Base-by-base conservation (phyloP, 108 stramenopile species). In the Discostella stelligeroides region DNA sequence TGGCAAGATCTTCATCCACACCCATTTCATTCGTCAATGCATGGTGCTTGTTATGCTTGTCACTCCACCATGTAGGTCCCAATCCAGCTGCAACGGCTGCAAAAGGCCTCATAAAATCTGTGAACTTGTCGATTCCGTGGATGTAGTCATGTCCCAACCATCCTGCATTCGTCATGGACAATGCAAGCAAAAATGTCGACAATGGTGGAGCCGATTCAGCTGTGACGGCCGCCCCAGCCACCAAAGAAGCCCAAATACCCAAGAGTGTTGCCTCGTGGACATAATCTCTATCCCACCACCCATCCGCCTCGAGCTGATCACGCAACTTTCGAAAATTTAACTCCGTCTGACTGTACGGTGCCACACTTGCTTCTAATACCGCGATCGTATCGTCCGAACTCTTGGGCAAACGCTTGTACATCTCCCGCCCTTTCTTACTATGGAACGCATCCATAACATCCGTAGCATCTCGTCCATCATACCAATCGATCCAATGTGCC, bases 371-470 rank as follows among this genome's bases (percentile, higher is more conserved):
- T 45, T 90, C 85, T 48, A 95, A 65, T 18, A 73, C 41, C 6
- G 48, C 53, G 1, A 60, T 65, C 11, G 80, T 79, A 11, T 67
- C 75, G 0, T 68, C 45, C 1, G 78, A 54, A 13, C 72, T 72
- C 47, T 86, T 87, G 5, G 92, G 96, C 43, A 97, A 57, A 17
- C 86, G 82, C 69, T 90, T 57, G 54, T 85, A 88, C 92, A 94
- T 95, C 18, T 75, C 60, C 0, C 84, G 65, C n/a, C 85, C 96
- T 55, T 87, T 87, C 24, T 86, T 78, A 18, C 86, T 83, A 67
- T 97, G 96, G 72, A 97, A 97, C 10, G 86, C 96, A 71, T 92
- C 87, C 94, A 97, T 97, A 17, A 97, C 94, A 56, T 97, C 96
- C 1, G 96, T 97, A 7, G 96, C 96, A 71, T 97, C 96, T n/a